Percentiles rank a stretch among this genome's conserved stretches.
phyloP scores from a whole-genome alignment of 768 basidiomycete species.

The Russula ochroleuca region DNA sequence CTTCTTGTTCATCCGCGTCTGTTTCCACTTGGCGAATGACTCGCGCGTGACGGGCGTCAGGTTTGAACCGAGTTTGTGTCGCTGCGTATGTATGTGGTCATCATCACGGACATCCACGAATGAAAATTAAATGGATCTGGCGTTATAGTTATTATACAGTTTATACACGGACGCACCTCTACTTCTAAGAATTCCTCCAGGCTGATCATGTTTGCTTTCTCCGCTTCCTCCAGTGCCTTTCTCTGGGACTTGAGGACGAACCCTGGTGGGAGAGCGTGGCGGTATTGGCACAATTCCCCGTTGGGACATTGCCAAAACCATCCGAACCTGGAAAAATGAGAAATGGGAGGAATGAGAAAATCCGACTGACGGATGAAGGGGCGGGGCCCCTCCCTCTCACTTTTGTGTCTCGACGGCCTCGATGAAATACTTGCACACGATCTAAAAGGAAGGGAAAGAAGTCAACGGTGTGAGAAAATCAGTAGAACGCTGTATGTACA shows the following conservation, averaged over 20 bases:
- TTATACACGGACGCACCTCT: conserved; percentile 57
- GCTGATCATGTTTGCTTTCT: conserved; percentile 83
- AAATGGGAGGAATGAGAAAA: conserved; percentile 26
- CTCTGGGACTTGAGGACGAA: conserved; percentile 93
- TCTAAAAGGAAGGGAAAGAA: conserved; percentile 43
- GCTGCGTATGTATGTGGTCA: conserved; percentile 43
- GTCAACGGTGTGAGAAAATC: conserved; percentile 7
- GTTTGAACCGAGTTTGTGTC: conserved; percentile 88
- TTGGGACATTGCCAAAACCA: conserved; percentile 98
- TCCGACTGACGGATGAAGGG: not conserved
- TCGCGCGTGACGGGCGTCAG: conserved; percentile 93
- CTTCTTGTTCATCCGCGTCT: conserved; percentile 93
- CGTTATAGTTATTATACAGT: not conserved
- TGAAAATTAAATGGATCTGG: too few species aligned
- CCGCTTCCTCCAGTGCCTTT: conserved; percentile 88
- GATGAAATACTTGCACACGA: conserved; percentile 97
- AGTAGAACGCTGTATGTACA: too few species aligned
- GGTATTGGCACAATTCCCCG: conserved; percentile 85
- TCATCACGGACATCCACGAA: not conserved
- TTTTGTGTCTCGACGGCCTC: conserved; percentile 92
- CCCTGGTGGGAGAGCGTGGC: conserved; percentile 93
- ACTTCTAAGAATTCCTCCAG: conserved; percentile 97
- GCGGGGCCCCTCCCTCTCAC: conserved; percentile 36
- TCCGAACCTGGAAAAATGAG: conserved; percentile 51
- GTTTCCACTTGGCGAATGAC: conserved; percentile 91